Percentiles rank a stretch among this genome's conserved stretches.
phyloP scores from a whole-genome alignment of 257 asterid genomes.

The Solanum infundibuliforme region DNA sequence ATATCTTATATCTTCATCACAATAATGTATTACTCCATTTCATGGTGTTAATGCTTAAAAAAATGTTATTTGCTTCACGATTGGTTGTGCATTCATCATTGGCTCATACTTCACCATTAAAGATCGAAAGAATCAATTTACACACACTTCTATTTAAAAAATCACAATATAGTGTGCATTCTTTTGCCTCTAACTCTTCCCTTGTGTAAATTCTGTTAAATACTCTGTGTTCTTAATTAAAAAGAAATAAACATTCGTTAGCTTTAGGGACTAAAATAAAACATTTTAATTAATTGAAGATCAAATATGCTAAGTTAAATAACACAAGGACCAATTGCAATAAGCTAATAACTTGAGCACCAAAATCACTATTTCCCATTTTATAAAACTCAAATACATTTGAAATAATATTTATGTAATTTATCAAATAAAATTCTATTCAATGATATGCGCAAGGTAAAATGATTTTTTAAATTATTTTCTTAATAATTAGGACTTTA shows the following conservation, averaged over 20 bases:
- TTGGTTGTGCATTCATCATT: not conserved
- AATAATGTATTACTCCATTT: not conserved
- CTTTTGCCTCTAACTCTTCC: not conserved
- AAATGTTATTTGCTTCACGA: not conserved
- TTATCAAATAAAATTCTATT: too few relatives aligned
- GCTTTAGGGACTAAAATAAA: not conserved
- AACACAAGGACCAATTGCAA: not conserved
- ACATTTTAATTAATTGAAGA: not conserved
- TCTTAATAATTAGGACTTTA: too few relatives aligned
- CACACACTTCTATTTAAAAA: not conserved
- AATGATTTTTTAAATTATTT: too few relatives aligned
- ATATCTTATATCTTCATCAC: not conserved
- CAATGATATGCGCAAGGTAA: too few relatives aligned
- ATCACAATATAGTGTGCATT: not conserved
- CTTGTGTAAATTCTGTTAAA: too few relatives aligned
- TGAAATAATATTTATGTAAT: too few relatives aligned
- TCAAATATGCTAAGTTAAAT: not conserved
- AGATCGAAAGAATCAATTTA: not conserved
- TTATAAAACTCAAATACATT: too few relatives aligned
- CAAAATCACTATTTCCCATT: not conserved
- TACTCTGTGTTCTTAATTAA: not conserved
- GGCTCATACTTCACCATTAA: not conserved
- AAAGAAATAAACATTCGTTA: not conserved
- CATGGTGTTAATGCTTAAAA: not conserved
- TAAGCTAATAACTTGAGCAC: not conserved